Conservation (phyloP, 345 rosid genomes). For the Gynandropsis gynandra region DNA sequence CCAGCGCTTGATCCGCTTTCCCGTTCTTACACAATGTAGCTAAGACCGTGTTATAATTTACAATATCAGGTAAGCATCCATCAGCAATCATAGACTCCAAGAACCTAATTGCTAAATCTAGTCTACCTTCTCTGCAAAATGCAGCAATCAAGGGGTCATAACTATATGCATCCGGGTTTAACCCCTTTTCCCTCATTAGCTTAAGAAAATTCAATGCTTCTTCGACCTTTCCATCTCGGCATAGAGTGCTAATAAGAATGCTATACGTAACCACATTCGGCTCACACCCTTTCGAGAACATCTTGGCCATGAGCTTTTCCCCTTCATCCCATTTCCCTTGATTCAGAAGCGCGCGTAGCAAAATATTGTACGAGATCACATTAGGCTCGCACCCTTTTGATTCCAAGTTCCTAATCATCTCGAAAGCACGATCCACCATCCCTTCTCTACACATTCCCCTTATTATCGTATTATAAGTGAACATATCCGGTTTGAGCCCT, state of each 20-base stretch:
- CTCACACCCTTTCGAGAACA: conserved; percentile 46
- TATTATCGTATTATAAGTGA: conserved; percentile 58
- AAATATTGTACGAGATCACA: conserved; percentile 56
- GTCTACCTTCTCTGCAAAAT: conserved; percentile 57
- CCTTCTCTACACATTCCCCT: conserved; percentile 77
- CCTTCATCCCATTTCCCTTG: conserved; percentile 69
- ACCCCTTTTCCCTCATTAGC: conserved; percentile 52
- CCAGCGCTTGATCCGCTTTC: conserved; percentile 59
- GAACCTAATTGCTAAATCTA: conserved; percentile 68
- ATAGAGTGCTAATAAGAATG: conserved; percentile 53
- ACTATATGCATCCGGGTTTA: conserved; percentile 62
- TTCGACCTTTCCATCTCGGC: conserved; percentile 57
- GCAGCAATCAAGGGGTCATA: conserved; percentile 84
- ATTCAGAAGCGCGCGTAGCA: conserved; percentile 53
- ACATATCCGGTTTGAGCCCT: conserved; percentile 63
- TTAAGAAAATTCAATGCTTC: conserved; percentile 54
- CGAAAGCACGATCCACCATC: conserved; percentile 46
- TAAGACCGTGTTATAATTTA: conserved; percentile 70
- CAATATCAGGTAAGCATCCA: conserved; percentile 76
- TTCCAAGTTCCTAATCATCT: conserved; percentile 43
- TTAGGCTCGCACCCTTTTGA: conserved; percentile 56
- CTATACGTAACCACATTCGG: conserved; percentile 71
- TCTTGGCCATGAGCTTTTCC: conserved; percentile 51
- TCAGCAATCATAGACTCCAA: conserved; percentile 65
- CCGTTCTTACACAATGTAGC: conserved; percentile 67